Evolutionary conservation across 495 filamentous ascomycete species (phyloP).

Genomic region (Barbatosphaeria neglecta): DNA sequence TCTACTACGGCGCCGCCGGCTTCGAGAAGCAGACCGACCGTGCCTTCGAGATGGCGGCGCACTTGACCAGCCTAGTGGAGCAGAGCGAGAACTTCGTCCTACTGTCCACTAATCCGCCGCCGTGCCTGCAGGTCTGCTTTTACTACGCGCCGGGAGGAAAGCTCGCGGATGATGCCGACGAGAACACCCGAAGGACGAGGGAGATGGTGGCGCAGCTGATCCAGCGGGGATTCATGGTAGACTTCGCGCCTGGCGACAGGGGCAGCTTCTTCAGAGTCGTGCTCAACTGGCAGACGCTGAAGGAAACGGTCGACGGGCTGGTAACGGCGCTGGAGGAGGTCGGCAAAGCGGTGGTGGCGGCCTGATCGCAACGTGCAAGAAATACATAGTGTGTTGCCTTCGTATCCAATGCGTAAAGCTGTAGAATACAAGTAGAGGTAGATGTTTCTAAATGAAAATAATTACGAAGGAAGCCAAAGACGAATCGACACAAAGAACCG

Average conservation of each 20-base stretch:
- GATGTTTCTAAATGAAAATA: too few relatives aligned
- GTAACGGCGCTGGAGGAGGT: constrained; percentile 60
- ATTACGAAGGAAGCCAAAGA: too few relatives aligned
- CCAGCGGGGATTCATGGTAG: constrained; percentile 76
- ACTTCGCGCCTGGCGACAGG: constrained; percentile 71
- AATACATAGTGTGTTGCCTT: background rate
- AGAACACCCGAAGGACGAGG: constrained; percentile 61
- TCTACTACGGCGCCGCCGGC: constrained; percentile 61
- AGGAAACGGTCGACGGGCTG: constrained; percentile 64
- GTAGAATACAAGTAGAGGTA: background rate
- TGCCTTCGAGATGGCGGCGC: constrained; percentile 54
- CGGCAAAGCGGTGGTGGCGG: constrained; percentile 32
- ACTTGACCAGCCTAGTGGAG: constrained; percentile 49
- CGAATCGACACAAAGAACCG: too few relatives aligned
- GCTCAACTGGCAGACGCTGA: constrained; percentile 63
- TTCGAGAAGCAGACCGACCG: constrained; percentile 52
- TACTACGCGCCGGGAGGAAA: constrained; percentile 57
- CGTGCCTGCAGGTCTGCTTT: constrained; percentile 92
- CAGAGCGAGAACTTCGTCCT: constrained; percentile 50
- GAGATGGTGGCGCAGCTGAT: constrained; percentile 55
- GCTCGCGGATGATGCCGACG: constrained; percentile 38
- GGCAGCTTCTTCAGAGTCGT: constrained; percentile 86
- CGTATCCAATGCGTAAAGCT: background rate
- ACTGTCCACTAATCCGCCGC: constrained; percentile 63
- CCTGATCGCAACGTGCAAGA: background rate